Evolutionary conservation across 2,329 filamentous ascomycete species (phyloP).

Genomic region (Albophoma yamanashiensis): DNA sequence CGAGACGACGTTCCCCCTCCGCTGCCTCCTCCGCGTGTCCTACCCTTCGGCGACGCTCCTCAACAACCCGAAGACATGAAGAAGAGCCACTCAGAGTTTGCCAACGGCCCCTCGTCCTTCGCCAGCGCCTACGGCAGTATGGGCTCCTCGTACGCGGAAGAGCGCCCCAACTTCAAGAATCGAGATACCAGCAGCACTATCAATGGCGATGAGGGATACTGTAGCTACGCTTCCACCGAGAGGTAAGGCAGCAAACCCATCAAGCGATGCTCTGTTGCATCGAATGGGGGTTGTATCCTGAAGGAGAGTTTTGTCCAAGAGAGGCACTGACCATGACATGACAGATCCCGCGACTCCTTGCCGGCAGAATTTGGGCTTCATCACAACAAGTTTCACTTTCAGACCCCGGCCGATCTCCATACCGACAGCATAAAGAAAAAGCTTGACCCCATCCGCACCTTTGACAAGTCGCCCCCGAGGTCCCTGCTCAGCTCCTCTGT

Average conservation of each 20-base stretch:
- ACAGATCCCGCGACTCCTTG: slow-evolving; percentile 30
- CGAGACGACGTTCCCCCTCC: slow-evolving; percentile 29
- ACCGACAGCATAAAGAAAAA: slow-evolving; percentile 43
- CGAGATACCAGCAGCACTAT: slow-evolving; percentile 15
- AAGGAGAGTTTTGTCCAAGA: background rate
- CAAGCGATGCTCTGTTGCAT: background rate
- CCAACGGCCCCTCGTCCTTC: slow-evolving; percentile 17
- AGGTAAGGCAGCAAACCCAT: slow-evolving; percentile 15
- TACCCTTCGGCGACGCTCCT: slow-evolving; percentile 23
- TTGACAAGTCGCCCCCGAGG: slow-evolving; percentile 35
- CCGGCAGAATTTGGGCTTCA: slow-evolving; percentile 33
- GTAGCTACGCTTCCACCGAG: slow-evolving; percentile 29
- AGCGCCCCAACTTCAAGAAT: slow-evolving; percentile 21
- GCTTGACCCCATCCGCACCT: slow-evolving; percentile 34
- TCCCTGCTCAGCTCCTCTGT: slow-evolving; percentile 32
- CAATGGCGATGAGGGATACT: slow-evolving; percentile 31
- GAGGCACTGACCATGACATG: slow-evolving; percentile 1
- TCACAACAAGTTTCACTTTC: slow-evolving; percentile 38
- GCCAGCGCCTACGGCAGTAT: slow-evolving; percentile 30
- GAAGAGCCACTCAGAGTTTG: slow-evolving; percentile 16
- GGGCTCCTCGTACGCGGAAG: slow-evolving; percentile 21
- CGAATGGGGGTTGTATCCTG: background rate
- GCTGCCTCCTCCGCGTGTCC: slow-evolving; percentile 32
- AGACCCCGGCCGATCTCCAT: slow-evolving; percentile 33
- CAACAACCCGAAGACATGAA: slow-evolving; percentile 17